phyloP scores from a whole-genome alignment of 2,329 filamentous ascomycete species.

The Aureobasidium leucospermi region DNA sequence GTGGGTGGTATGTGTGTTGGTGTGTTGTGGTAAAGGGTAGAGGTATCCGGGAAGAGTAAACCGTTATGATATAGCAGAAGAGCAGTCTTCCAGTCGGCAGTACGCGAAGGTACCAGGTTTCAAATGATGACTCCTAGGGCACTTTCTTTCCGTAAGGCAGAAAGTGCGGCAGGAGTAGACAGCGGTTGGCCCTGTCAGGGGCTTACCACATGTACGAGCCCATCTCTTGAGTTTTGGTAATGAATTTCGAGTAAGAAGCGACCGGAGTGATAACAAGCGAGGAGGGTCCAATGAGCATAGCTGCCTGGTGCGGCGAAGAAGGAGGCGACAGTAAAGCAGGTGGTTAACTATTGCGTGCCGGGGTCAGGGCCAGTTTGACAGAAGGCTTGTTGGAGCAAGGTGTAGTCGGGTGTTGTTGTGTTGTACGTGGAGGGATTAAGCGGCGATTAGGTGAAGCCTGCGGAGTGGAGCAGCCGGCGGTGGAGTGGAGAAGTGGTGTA shows the following conservation, averaged over 20 bases:
- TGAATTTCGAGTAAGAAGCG: constrained; percentile 11
- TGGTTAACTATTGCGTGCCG: background rate
- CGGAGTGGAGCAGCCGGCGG: background rate
- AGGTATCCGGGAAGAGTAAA: constrained; percentile 16
- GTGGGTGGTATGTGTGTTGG: background rate
- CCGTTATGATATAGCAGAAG: constrained; percentile 12
- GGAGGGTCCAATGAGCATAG: constrained; percentile 8
- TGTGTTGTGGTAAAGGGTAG: constrained; percentile 12
- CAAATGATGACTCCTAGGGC: constrained; percentile 5
- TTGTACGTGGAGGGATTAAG: constrained; percentile 3
- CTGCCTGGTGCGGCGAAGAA: background rate
- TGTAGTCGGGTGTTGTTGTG: constrained; percentile 1
- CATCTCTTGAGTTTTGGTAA: constrained; percentile 10
- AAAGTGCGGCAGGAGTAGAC: constrained; percentile 10
- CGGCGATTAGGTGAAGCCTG: background rate
- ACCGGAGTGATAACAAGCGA: constrained; percentile 12
- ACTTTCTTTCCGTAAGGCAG: constrained; percentile 5
- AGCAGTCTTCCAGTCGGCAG: constrained; percentile 14
- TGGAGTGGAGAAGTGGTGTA: background rate
- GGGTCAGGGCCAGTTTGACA: background rate
- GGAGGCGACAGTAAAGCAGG: background rate
- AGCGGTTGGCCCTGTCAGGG: constrained; percentile 12
- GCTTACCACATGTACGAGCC: constrained; percentile 15
- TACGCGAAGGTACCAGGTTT: constrained; percentile 5
- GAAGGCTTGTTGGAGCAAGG: background rate